These are phyloP conservation scores for Penicillium verhagenii DNA, from an alignment of 495 filamentous ascomycete species.

Conservation along the genomic window DNA sequence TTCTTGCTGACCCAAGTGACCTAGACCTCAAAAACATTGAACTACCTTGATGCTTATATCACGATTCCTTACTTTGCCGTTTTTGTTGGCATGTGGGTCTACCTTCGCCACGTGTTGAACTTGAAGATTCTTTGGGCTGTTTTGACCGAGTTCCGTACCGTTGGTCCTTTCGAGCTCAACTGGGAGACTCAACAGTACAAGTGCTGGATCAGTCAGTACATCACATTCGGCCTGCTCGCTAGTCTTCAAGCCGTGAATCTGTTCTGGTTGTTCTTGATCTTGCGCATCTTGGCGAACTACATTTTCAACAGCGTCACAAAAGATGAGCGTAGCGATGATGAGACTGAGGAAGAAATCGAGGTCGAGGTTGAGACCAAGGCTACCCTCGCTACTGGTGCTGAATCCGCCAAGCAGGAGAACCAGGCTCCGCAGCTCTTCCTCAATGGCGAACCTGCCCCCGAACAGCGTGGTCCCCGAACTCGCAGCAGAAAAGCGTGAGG, in stretches of 20 bases:
- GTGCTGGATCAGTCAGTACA: constrained; percentile 70
- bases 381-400: constrained; percentile 30
- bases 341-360: constrained; percentile 50
- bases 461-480: constrained; percentile 23
- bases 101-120: constrained; percentile 90
- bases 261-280: constrained; percentile 84
- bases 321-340: constrained; percentile 63
- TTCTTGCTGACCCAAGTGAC: constrained; percentile 1
- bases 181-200: constrained; percentile 87
- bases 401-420: constrained; percentile 34
- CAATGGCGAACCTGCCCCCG: constrained; percentile 38
- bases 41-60: constrained; percentile 80
- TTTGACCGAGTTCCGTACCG: constrained; percentile 81
- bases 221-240: constrained; percentile 69
- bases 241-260: constrained; percentile 78
- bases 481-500: constrained; percentile 26
- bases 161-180: constrained; percentile 84
- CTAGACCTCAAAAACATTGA: constrained; percentile 89
- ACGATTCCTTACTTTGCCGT: constrained; percentile 78
- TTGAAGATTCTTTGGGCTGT: constrained; percentile 81
- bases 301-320: constrained; percentile 48
- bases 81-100: constrained; percentile 86
- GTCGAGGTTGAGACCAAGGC: constrained; percentile 25
- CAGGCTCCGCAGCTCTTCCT: constrained; percentile 36
- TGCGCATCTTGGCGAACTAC: constrained; percentile 66